A percentile compares a stretch with the other conserved stretches of the same genome.
Evolutionary conservation across 2,329 filamentous ascomycete genomes (phyloP).

Genomic region (Coleophoma crateriformis): DNA sequence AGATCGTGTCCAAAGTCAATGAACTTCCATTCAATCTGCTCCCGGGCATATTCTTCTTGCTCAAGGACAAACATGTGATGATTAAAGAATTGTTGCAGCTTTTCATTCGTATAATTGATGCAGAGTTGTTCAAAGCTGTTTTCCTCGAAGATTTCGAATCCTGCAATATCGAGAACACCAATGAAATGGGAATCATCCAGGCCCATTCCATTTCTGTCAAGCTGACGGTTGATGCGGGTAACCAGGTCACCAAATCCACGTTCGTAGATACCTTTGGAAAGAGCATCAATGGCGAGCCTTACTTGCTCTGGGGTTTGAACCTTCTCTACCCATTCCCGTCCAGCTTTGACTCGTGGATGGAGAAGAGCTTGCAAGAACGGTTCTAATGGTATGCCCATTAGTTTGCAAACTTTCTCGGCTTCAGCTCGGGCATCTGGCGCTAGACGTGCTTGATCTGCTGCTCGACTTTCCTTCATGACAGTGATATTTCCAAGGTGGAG

Average conservation of each 20-base stretch:
- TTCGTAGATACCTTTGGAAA: constrained; percentile 97
- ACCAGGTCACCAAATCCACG: constrained; percentile 92
- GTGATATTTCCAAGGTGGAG: constrained; percentile 89
- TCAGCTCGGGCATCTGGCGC: constrained; percentile 69
- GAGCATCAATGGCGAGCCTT: constrained; percentile 78
- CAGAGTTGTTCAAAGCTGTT: constrained; percentile 99
- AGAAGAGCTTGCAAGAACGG: constrained; percentile 83
- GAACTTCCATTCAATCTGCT: constrained; percentile 99
- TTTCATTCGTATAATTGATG: constrained; percentile 99
- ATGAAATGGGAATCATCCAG: constrained; percentile 93
- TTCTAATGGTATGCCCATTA: constrained; percentile 80
- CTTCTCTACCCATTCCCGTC: constrained; percentile 97
- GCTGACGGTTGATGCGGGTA: constrained; percentile 81
- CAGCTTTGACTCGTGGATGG: constrained; percentile 91
- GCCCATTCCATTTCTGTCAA: constrained; percentile 79
- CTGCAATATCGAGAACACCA: constrained; percentile 96
- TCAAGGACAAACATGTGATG: constrained; percentile 99
- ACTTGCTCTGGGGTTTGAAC: constrained; percentile 97
- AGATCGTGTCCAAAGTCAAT: constrained; percentile 97
- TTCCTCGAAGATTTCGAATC: constrained; percentile 96
- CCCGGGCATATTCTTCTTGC: constrained; percentile 94
- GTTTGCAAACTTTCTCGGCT: constrained; percentile 71
- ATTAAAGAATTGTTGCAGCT: constrained; percentile 98
- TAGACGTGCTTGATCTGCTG: constrained; percentile 84
- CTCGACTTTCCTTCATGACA: constrained; percentile 84